Base-by-base conservation (phyloP, 148 eudicot genomes). In the Bassia scoparia region DNA sequence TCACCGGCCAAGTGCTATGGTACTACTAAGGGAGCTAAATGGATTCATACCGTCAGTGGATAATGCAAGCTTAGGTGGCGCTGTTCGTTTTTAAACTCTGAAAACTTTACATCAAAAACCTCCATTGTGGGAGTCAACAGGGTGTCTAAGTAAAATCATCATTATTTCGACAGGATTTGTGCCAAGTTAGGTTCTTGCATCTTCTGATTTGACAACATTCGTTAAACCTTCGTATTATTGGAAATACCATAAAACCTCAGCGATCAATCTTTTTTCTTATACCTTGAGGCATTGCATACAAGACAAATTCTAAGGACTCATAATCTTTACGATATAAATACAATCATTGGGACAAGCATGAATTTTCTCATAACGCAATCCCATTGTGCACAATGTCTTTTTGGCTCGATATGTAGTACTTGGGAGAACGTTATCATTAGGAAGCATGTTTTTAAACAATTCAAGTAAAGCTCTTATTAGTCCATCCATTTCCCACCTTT, bases 101-200 rank as follows among this genome's bases (percentile, higher is more conserved):
- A 69, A 8, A 65, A 35, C 4, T 5, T 26, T 26, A 2, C 15
- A 58, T 58, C 62, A 27, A 58, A 13, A 26, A 26, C 31, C 31
- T 58, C 62, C 34, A 58, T 13, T 82, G 73, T 6, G 53, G 29
- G 77, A 67, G 49, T 82, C 81, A 0, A 68, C 53, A 0, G n/a
- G 71, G 58, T 74, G 81, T 27, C 63, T 21, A 24, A 72, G 9
- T 0, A 29, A 41, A 0, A n/a, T 82, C 80, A 34, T 85, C 72
- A 8, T 60, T 21, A 0, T 13, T 3, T 16, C 74, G 56, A 13
- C 2, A 34, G 62, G 12, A 1, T 14, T 41, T 41, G 69, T 80
- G 80, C 82, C 88, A 82, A 13, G 58, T 75, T 71, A 82, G 62
- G 0, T 33, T 49, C 7, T 64, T 21, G 82, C 78, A 27, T 67